These are phyloP conservation scores for Scedosporium aurantiacum DNA, from an alignment of 2,329 filamentous ascomycete genomes.

Conservation along the genomic window DNA sequence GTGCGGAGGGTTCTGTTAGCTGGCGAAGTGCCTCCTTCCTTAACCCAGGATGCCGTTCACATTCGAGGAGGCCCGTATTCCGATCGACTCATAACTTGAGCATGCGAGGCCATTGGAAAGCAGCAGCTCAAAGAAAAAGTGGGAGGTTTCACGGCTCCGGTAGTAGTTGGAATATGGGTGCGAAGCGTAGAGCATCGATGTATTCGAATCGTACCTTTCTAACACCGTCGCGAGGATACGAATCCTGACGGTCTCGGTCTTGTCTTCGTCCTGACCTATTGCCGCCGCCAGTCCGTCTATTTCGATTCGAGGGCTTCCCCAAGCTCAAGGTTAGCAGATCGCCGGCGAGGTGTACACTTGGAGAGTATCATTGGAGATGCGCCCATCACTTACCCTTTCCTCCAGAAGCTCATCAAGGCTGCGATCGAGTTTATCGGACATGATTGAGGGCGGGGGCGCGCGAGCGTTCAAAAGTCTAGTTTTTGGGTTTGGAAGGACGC, in stretches of 20 bases:
- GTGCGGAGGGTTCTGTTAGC: not conserved
- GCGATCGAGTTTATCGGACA: conserved; percentile 38
- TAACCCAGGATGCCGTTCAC: not conserved
- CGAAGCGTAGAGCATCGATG: not conserved
- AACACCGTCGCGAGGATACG: conserved; percentile 68
- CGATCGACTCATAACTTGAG: not conserved
- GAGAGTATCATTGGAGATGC: not conserved
- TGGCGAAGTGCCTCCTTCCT: not conserved
- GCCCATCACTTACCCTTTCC: conserved; percentile 27
- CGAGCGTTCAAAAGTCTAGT: not conserved
- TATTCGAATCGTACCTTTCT: conserved; percentile 59
- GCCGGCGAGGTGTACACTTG: not conserved
- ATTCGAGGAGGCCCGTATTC: not conserved
- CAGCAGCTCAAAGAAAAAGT: not conserved
- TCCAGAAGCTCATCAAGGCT: conserved; percentile 47
- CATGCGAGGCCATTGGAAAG: not conserved
- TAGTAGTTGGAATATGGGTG: not conserved
- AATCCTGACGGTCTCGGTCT: conserved; percentile 26
- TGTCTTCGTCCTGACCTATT: conserved; percentile 18
- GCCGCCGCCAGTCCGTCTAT: conserved; percentile 19
- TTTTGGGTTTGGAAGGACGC: not conserved
- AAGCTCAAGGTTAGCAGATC: conserved; percentile 4
- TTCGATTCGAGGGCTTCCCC: conserved; percentile 14
- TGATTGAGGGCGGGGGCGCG: conserved; percentile 11
- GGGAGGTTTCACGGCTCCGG: conserved; percentile 7